Evolutionary conservation across 495 filamentous ascomycete genomes (phyloP).

Genomic region (Thermochaetoides thermophila): DNA sequence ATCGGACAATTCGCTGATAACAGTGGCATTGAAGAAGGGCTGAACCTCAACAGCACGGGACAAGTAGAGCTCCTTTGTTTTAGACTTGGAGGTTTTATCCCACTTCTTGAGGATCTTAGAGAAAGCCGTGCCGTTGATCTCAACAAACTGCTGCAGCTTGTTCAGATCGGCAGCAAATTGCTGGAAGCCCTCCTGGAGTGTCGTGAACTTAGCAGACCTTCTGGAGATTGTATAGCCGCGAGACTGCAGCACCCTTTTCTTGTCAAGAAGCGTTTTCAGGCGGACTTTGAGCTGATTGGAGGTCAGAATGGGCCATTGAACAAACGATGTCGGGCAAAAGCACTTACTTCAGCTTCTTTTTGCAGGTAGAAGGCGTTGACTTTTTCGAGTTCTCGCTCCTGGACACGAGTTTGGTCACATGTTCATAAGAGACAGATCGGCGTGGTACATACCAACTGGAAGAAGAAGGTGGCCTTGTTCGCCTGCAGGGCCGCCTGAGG

Average conservation of each 20-base stretch:
- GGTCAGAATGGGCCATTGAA: no score
- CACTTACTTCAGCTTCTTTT: constrained; percentile 86
- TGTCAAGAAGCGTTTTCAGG: constrained; percentile 80
- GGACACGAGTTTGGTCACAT: constrained; percentile 14
- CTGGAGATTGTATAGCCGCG: constrained; percentile 60
- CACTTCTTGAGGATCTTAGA: constrained; percentile 99
- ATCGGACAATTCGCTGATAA: constrained; percentile 91
- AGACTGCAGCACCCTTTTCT: constrained; percentile 77
- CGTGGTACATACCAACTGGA: constrained; percentile 58
- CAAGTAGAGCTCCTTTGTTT: constrained; percentile 93
- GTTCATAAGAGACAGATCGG: not conserved
- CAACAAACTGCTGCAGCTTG: constrained; percentile 96
- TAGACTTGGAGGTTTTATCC: constrained; percentile 99
- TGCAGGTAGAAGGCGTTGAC: constrained; percentile 96
- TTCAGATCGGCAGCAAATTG: constrained; percentile 93
- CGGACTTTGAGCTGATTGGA: constrained; percentile 69
- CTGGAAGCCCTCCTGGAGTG: constrained; percentile 87
- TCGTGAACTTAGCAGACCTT: constrained; percentile 78
- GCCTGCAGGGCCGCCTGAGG: constrained; percentile 87
- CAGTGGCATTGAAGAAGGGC: constrained; percentile 91
- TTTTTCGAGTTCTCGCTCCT: constrained; percentile 97
- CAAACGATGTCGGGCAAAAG: no score
- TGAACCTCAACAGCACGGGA: constrained; percentile 93
- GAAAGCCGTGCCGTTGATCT: constrained; percentile 92
- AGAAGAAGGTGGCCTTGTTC: constrained; percentile 97